Percentiles rank a stretch among this genome's conserved stretches.
phyloP scores from a whole-genome alignment of 257 asterid species.

The Solanum clarkiae region DNA sequence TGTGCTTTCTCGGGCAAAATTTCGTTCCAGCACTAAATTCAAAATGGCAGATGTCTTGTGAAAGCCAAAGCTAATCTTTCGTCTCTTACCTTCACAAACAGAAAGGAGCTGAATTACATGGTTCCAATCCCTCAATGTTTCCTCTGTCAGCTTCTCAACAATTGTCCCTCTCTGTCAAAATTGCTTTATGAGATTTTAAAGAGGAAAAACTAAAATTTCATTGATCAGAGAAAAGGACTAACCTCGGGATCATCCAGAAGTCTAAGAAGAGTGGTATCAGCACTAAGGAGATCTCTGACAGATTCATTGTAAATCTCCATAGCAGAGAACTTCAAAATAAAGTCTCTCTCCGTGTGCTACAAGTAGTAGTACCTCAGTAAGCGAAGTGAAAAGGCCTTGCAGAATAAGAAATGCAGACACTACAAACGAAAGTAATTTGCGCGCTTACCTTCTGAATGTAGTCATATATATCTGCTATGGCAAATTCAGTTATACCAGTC shows the following conservation, averaged over 20 bases:
- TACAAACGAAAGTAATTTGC: background rate
- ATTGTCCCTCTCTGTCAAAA: slow-evolving; percentile 67
- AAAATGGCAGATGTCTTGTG: background rate
- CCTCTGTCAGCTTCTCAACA: slow-evolving; percentile 90
- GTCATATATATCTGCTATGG: slow-evolving; percentile 73
- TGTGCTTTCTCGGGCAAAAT: background rate
- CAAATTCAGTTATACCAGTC: slow-evolving; percentile 84
- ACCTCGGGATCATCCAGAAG: slow-evolving; percentile 98
- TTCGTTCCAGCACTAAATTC: background rate
- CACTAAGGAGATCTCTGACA: slow-evolving; percentile 77
- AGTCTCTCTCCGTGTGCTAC: slow-evolving; percentile 77
- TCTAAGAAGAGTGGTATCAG: slow-evolving; percentile 60
- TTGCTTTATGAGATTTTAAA: background rate
- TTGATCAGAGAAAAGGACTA: background rate
- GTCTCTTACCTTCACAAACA: slow-evolving; percentile 62
- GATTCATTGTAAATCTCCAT: slow-evolving; percentile 95
- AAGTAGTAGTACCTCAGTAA: slow-evolving; percentile 2
- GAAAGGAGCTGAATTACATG: slow-evolving; percentile 72
- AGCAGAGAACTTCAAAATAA: slow-evolving; percentile 71
- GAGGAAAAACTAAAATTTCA: background rate
- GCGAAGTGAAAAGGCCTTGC: background rate
- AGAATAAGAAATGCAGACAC: background rate
- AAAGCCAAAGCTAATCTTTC: background rate
- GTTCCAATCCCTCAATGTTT: slow-evolving; percentile 63
- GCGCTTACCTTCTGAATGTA: slow-evolving; percentile 57